phyloP scores from a whole-genome alignment of 371 early-diverging fungal genomes.

The Circinella umbellata region DNA sequence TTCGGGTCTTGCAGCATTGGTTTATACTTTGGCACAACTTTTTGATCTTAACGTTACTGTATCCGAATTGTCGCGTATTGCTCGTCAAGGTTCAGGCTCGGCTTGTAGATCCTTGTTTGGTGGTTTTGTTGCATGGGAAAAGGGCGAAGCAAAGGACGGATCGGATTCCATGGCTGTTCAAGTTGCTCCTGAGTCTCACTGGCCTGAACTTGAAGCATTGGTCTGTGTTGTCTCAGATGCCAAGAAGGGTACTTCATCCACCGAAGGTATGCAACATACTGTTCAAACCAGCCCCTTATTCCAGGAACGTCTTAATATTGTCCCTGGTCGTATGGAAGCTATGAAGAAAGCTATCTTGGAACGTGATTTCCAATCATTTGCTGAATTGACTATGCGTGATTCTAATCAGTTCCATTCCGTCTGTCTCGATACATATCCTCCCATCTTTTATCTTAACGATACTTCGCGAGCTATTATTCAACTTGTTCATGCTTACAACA shows the following conservation, averaged over 20 bases:
- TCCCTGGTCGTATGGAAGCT: slow-evolving; percentile 86
- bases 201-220: slow-evolving; percentile 96
- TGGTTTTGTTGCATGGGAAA: slow-evolving; percentile 97
- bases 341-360: slow-evolving; percentile 85
- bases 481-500: slow-evolving; percentile 87
- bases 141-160: slow-evolving; percentile 80
- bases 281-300: slow-evolving; percentile 91
- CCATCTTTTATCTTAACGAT: slow-evolving; percentile 95
- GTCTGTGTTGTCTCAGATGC: slow-evolving; percentile 93
- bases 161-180: slow-evolving; percentile 90
- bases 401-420: slow-evolving; percentile 99
- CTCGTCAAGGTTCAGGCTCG: slow-evolving; percentile 96
- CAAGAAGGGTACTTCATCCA: slow-evolving; percentile 91
- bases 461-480: slow-evolving; percentile 89
- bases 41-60: slow-evolving; percentile 71
- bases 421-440: slow-evolving; percentile 93
- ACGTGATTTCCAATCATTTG: slow-evolving; percentile 92
- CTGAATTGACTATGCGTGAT: slow-evolving; percentile 96
- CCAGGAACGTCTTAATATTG: slow-evolving; percentile 82
- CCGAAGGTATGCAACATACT: slow-evolving; percentile 97
- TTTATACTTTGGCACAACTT: slow-evolving; percentile 82
- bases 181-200: slow-evolving; percentile 89
- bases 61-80: slow-evolving; percentile 87
- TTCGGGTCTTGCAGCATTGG: slow-evolving; percentile 95
- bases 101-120: slow-evolving; percentile 97